Conservation (phyloP, 2,329 filamentous ascomycete genomes). For the Stagonosporopsis rhizophila region DNA sequence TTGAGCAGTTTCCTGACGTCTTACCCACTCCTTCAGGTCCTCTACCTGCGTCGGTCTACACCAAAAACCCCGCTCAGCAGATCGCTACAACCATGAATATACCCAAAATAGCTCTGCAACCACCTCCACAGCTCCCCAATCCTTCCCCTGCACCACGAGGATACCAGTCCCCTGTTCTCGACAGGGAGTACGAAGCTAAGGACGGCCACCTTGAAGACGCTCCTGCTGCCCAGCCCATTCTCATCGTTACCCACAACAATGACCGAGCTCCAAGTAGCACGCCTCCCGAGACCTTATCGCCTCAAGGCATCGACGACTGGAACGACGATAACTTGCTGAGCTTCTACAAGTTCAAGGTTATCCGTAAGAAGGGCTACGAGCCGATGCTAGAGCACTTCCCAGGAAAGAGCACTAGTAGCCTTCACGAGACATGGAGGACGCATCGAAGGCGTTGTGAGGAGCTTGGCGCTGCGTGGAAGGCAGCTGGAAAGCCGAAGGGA, state of each 20-base stretch:
- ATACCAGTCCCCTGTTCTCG: background rate
- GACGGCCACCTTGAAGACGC: background rate
- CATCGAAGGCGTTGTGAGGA: background rate
- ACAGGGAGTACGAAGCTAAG: background rate
- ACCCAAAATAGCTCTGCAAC: background rate
- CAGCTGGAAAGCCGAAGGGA: background rate
- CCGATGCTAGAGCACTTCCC: conserved; percentile 1
- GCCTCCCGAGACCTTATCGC: background rate
- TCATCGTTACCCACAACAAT: background rate
- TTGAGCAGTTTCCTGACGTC: background rate
- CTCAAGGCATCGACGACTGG: background rate
- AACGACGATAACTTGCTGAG: conserved; percentile 1
- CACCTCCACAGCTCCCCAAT: background rate
- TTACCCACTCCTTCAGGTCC: background rate
- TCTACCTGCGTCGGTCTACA: background rate
- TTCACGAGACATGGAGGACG: conserved; percentile 1
- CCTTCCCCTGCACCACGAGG: background rate
- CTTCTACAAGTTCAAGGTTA: conserved; percentile 7
- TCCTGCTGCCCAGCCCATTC: background rate
- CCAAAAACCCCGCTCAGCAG: background rate
- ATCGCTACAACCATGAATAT: background rate
- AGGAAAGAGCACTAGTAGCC: background rate
- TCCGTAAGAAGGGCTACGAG: conserved; percentile 11
- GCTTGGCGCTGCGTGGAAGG: conserved; percentile 6
- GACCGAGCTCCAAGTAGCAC: background rate